Evolutionary conservation across 2,329 filamentous ascomycete genomes (phyloP).

Genomic region (Fusarium sp.): DNA sequence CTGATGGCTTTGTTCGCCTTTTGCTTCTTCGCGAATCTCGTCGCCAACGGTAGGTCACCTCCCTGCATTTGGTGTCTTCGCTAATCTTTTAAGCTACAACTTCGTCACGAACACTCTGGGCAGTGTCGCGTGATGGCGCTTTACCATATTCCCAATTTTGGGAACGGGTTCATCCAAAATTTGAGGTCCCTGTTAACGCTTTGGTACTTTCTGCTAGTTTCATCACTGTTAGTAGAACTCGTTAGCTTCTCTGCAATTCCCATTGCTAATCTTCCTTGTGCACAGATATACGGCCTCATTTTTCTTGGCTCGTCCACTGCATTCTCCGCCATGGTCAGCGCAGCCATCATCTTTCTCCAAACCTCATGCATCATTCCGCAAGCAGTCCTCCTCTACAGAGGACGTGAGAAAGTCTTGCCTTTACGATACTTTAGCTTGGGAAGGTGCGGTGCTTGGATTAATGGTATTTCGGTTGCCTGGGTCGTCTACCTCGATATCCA

Average conservation of each 20-base stretch:
- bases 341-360: slow-evolving; percentile 44
- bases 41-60: slow-evolving; percentile 9
- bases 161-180: slow-evolving; percentile 33
- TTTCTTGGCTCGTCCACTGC: slow-evolving; percentile 48
- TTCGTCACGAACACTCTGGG: slow-evolving; percentile 38
- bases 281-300: slow-evolving; percentile 45
- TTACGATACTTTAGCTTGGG: slow-evolving; percentile 42
- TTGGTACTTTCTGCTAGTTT: slow-evolving; percentile 31
- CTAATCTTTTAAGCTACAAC: slow-evolving; percentile 23
- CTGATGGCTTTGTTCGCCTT: slow-evolving; percentile 38
- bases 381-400: slow-evolving; percentile 41
- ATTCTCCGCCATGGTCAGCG: slow-evolving; percentile 44
- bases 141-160: slow-evolving; percentile 44
- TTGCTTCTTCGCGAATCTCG: slow-evolving; percentile 39
- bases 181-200: slow-evolving; percentile 45
- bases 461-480: slow-evolving; percentile 36
- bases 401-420: slow-evolving; percentile 43
- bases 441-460: slow-evolving; percentile 39
- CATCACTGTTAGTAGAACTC: slow-evolving; percentile 7
- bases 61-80: fast-evolving
- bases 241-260: too few relatives aligned
- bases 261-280: too few relatives aligned
- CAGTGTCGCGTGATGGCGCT: slow-evolving; percentile 42
- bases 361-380: slow-evolving; percentile 45
- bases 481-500: slow-evolving; percentile 36